Conservation (phyloP, 1,139 yeast genomes). For the Hyphopichia pseudoburtonii region DNA sequence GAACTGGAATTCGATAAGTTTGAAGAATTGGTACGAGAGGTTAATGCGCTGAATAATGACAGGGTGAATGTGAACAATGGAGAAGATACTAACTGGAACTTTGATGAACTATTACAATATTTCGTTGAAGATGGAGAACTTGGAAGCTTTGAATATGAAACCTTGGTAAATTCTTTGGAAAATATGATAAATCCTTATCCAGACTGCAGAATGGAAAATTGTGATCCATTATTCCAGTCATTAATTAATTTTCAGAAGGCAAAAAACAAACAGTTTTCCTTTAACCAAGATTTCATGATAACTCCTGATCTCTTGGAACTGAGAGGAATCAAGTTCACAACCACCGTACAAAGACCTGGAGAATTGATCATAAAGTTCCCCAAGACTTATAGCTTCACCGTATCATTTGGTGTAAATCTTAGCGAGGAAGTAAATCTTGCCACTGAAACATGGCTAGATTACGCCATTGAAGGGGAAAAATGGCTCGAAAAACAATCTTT, state of each 20-base stretch:
- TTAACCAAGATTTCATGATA: slow-evolving; percentile 44
- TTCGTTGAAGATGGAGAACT: slow-evolving; percentile 15
- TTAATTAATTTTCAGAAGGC: slow-evolving; percentile 18
- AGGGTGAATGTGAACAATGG: slow-evolving; percentile 20
- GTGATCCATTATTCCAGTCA: slow-evolving; percentile 24
- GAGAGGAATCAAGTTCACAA: slow-evolving; percentile 47
- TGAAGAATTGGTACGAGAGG: slow-evolving; percentile 43
- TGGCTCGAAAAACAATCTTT: slow-evolving; percentile 55
- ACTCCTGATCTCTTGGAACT: slow-evolving; percentile 49
- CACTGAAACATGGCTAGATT: slow-evolving; percentile 55
- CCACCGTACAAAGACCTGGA: slow-evolving; percentile 57
- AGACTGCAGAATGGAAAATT: slow-evolving; percentile 25
- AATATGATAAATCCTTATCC: slow-evolving; percentile 26
- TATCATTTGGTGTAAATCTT: slow-evolving; percentile 56
- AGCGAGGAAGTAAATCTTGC: slow-evolving; percentile 60
- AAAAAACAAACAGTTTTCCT: slow-evolving; percentile 9
- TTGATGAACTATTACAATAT: slow-evolving; percentile 16
- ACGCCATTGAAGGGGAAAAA: slow-evolving; percentile 46
- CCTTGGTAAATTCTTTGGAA: slow-evolving; percentile 29
- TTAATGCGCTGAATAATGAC: slow-evolving; percentile 14
- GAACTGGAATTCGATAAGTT: slow-evolving; percentile 65
- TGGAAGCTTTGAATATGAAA: slow-evolving; percentile 23
- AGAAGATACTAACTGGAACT: slow-evolving; percentile 20
- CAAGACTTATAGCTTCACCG: slow-evolving; percentile 45
- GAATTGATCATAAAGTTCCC: slow-evolving; percentile 62